These are phyloP conservation scores for Penicillium egyptiacum DNA, from an alignment of 495 filamentous ascomycete species.

Conservation along the genomic window DNA sequence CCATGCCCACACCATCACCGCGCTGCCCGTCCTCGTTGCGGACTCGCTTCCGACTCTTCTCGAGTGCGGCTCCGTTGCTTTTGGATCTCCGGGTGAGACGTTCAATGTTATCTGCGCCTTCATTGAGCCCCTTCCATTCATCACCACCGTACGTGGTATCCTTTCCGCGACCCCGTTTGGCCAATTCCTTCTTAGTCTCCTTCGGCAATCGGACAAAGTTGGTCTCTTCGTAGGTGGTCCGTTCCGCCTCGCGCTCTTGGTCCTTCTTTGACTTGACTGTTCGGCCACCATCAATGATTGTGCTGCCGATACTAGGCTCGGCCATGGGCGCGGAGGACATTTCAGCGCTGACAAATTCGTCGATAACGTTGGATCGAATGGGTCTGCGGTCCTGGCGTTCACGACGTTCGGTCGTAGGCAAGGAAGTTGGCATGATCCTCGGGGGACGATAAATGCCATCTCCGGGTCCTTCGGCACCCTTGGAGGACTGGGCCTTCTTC, in stretches of 20 bases:
- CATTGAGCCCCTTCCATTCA: slow-evolving; percentile 76
- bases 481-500: slow-evolving; percentile 23
- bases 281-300: slow-evolving; percentile 69
- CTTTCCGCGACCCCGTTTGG: slow-evolving; percentile 50
- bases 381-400: slow-evolving; percentile 49
- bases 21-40: slow-evolving; percentile 58
- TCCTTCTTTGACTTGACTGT: slow-evolving; percentile 70
- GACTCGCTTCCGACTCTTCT: slow-evolving; percentile 78
- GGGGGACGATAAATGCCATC: slow-evolving; percentile 80
- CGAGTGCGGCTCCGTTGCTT: slow-evolving; percentile 59
- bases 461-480: slow-evolving; percentile 32
- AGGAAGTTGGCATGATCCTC: slow-evolving; percentile 70
- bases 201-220: slow-evolving; percentile 84
- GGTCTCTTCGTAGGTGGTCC: slow-evolving; percentile 76
- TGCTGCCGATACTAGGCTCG: slow-evolving; percentile 80
- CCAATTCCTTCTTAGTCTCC: slow-evolving; percentile 72
- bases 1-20: slow-evolving; percentile 57
- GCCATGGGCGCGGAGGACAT: slow-evolving; percentile 74
- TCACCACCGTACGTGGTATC: slow-evolving; percentile 72
- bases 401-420: slow-evolving; percentile 59
- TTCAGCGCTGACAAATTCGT: slow-evolving; percentile 82
- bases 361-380: slow-evolving; percentile 71
- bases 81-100: slow-evolving; percentile 60
- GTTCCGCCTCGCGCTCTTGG: slow-evolving; percentile 67
- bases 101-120: slow-evolving; percentile 75